These are phyloP conservation scores for Saccharum spontaneum DNA, from an alignment of 176 grass and related monocot species.

Conservation along the genomic window DNA sequence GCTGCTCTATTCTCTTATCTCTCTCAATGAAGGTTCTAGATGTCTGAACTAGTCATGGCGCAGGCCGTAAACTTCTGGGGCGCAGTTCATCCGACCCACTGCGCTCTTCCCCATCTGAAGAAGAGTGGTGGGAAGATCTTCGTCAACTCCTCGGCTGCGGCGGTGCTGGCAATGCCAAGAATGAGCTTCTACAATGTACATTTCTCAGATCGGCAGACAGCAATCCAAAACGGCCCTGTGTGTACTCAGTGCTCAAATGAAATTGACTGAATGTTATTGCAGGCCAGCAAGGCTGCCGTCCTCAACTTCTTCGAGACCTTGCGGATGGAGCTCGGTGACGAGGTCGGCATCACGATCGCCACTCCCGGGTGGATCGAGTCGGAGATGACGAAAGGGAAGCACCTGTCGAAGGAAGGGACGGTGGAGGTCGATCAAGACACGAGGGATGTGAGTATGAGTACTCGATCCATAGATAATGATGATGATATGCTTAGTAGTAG, in stretches of 20 bases:
- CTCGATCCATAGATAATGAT: neutral
- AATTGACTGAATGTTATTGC: neutral
- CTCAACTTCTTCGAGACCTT: constrained; percentile 74
- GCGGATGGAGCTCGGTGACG: constrained; percentile 49
- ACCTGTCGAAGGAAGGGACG: constrained; percentile 41
- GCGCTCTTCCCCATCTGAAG: constrained; percentile 64
- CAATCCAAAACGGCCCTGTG: neutral
- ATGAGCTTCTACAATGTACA: constrained; percentile 89
- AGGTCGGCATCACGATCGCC: constrained; percentile 63
- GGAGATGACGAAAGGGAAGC: constrained; percentile 80
- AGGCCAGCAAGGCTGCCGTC: constrained; percentile 72
- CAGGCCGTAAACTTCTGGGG: constrained; percentile 79
- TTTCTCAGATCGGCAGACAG: neutral
- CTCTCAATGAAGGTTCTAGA: neutral
- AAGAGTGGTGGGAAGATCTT: constrained; percentile 63
- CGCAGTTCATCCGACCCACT: constrained; percentile 51
- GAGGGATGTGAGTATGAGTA: constrained; percentile 59
- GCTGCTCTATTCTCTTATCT: neutral
- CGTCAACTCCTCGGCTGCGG: constrained; percentile 43
- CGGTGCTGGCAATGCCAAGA: constrained; percentile 49
- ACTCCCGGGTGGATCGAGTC: constrained; percentile 70
- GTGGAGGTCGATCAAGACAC: constrained; percentile 54
- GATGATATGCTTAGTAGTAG: neutral
- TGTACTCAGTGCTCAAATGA: neutral
- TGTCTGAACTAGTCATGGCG: neutral